These are phyloP conservation scores for Trichoderma sp. DNA, from an alignment of 2,329 filamentous ascomycete species.

Conservation along the genomic window DNA sequence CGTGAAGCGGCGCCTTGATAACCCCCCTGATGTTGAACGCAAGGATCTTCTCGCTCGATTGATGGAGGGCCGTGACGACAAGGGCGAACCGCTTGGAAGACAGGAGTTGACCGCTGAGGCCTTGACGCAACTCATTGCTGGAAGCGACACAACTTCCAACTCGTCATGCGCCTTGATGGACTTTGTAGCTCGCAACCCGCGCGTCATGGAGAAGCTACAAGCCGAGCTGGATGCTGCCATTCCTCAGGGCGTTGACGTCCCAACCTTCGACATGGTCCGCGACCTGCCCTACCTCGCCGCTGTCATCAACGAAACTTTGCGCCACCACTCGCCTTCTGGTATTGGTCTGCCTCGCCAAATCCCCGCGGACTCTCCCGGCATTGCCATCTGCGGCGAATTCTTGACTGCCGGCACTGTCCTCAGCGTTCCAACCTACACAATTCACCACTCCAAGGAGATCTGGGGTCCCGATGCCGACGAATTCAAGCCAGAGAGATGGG, in stretches of 20 bases:
- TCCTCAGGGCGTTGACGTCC: constrained; percentile 62
- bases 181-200: constrained; percentile 69
- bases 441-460: constrained; percentile 73
- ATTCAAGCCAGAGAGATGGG: constrained; percentile 77
- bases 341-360: constrained; percentile 80
- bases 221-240: constrained; percentile 73
- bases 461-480: constrained; percentile 72
- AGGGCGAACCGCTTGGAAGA: constrained; percentile 71
- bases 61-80: constrained; percentile 83
- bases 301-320: constrained; percentile 81
- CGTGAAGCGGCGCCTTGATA: constrained; percentile 72
- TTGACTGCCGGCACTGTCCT: constrained; percentile 76
- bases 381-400: constrained; percentile 65
- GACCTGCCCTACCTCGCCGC: constrained; percentile 74
- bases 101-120: constrained; percentile 87
- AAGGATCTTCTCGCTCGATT: constrained; percentile 80
- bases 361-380: constrained; percentile 61
- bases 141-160: constrained; percentile 75
- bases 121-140: constrained; percentile 82
- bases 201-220: constrained; percentile 71
- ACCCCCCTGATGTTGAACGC: constrained; percentile 65
- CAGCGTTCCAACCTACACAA: constrained; percentile 78
- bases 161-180: constrained; percentile 82
- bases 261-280: constrained; percentile 70
- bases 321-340: constrained; percentile 82